phyloP scores from a whole-genome alignment of 345 rosid genomes.

The Hibiscus tridactylites region DNA sequence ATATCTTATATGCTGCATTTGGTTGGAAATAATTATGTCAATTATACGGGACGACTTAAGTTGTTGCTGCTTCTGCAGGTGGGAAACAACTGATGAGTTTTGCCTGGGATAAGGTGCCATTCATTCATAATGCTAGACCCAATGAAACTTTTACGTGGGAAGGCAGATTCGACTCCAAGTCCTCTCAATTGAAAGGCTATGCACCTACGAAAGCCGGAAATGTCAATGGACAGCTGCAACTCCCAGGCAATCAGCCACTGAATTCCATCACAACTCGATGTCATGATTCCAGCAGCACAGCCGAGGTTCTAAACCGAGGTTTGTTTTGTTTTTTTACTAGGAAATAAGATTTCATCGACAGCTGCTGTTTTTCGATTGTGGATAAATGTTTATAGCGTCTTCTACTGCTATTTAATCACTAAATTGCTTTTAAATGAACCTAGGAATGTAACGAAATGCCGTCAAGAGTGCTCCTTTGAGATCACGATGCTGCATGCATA shows the following conservation, averaged over 20 bases:
- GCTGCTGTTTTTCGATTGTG: background rate
- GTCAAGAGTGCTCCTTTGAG: background rate
- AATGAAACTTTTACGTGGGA: conserved; percentile 39
- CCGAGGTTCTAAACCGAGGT: conserved; percentile 47
- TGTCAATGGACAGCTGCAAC: conserved; percentile 30
- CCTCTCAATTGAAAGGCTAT: conserved; percentile 41
- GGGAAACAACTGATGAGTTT: conserved; percentile 53
- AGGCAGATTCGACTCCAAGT: conserved; percentile 30
- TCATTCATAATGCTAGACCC: conserved; percentile 30
- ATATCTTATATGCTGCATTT: background rate
- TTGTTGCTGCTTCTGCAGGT: conserved; percentile 39
- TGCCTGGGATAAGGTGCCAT: conserved; percentile 43
- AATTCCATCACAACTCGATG: conserved; percentile 16
- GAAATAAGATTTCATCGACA: background rate
- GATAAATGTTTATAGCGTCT: background rate
- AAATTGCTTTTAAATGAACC: background rate
- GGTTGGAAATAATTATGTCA: background rate
- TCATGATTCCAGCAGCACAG: conserved; percentile 30
- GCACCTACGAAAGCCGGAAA: conserved; percentile 37
- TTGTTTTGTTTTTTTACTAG: conserved; percentile 13
- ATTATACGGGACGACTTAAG: background rate
- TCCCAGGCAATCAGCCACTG: conserved; percentile 25
- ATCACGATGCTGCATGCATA: background rate
- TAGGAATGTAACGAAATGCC: background rate
- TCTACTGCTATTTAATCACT: background rate